A percentile compares a stretch with the other conserved stretches of the same genome.
Evolutionary conservation across 129 eudicot genomes (phyloP).

Genomic region (Calendula officinalis): DNA sequence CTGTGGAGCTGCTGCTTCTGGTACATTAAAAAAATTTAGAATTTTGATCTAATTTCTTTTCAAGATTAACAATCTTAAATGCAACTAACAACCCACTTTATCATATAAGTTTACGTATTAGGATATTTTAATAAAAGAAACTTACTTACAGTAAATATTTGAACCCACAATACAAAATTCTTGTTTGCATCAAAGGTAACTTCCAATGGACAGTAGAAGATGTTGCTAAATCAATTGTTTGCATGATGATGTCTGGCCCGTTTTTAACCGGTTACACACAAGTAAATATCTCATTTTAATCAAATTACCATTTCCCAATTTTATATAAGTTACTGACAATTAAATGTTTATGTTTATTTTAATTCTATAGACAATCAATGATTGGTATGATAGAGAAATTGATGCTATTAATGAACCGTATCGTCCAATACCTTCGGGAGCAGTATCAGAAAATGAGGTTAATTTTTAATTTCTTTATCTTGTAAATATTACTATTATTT

Average conservation of each 20-base stretch:
- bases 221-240: conserved; percentile 88
- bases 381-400: conserved; percentile 98
- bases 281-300: conserved; percentile 39
- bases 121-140: no score
- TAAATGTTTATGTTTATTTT: conserved; percentile 17
- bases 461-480: conserved; percentile 11
- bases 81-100: no score
- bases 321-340: conserved; percentile 14
- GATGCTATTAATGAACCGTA: conserved; percentile 99
- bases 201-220: conserved; percentile 89
- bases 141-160: no score
- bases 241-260: conserved; percentile 99
- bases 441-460: conserved; percentile 87
- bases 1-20: conserved; percentile 99
- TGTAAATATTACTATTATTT: neutral
- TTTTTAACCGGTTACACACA: conserved; percentile 96
- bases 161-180: no score
- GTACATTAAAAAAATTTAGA: conserved; percentile 29
- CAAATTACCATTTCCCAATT: conserved; percentile 15
- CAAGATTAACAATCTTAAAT: no score
- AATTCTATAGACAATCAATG: conserved; percentile 76
- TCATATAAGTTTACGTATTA: no score
- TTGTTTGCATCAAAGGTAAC: conserved; percentile 56
- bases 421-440: conserved; percentile 99
- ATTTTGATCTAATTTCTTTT: neutral